Base-by-base conservation (phyloP, 2,329 filamentous ascomycete genomes). In the Aureobasidium sp. region DNA sequence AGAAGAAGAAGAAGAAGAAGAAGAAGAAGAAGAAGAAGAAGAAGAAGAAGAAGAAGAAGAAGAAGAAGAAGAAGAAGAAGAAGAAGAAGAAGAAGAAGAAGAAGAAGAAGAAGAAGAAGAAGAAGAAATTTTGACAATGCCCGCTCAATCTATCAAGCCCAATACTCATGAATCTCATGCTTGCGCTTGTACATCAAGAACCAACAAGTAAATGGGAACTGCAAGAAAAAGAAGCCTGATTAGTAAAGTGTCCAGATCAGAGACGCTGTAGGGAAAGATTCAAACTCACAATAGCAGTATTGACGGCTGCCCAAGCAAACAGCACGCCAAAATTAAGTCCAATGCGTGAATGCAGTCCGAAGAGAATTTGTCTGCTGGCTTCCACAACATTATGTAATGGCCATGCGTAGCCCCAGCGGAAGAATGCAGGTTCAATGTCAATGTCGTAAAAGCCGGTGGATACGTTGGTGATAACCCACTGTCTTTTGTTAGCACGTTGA, bases 361-460 rank as follows among this genome's bases (percentile, higher is more conserved):
- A 87, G 14, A 87, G 65, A 33, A 87, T 80, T n/a, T 81, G 81
- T 4, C 84, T 76, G 29, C 79, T 79, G 0, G 77, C 85, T 68
- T 85, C 78, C 33, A 87, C 84, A 40, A 87, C 76, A 42, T 83
- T 80, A 69, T 86, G 82, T 60, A 88, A 70, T 9, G 85, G 85
- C 82, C 84, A 85, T 0, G 80, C 84, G 68, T 85, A 85, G 0
- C 83, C 84, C 82, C 82, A 88, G 2, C 72, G 69, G 68, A 84
- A 88, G 67, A 88, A 87, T 0, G 70, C 73, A 0, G 82, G 81
- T 1, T 81, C 79, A 27, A 88, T 73, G 29, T 84, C 81, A 47
- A 87, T 74, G 4, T 81, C 73, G 69, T 87, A 84, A 66, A 88
- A 86, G 0, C 78, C 73, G 0, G 83, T 85, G 0, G 78, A 75